A percentile compares a stretch with the other conserved stretches of the same genome.
phyloP scores from a whole-genome alignment of 768 basidiomycete genomes.

The Suillus variegatus region DNA sequence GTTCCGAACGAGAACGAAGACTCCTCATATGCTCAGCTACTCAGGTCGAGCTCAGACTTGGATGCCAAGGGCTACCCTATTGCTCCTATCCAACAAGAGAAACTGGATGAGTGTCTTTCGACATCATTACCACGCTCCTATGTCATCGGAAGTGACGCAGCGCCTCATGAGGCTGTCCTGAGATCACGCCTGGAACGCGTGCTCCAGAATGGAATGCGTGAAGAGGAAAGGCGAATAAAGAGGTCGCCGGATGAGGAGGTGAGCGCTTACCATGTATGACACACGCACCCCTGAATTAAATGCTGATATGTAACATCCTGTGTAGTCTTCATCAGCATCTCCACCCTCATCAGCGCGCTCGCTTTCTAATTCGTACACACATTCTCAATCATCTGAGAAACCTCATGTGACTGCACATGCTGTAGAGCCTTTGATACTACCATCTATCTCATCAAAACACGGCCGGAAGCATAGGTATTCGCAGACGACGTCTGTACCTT shows the following conservation, averaged over 20 bases:
- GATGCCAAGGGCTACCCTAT: conserved; percentile 18
- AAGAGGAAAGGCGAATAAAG: conserved; percentile 12
- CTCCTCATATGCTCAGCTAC: conserved; percentile 23
- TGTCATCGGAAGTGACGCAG: conserved; percentile 20
- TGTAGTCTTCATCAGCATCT: conserved; percentile 27
- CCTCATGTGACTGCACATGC: conserved; percentile 25
- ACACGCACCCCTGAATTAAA: neutral
- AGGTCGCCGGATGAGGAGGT: conserved; percentile 24
- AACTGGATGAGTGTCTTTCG: conserved; percentile 22
- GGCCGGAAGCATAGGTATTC: conserved; percentile 14
- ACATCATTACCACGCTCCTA: conserved; percentile 20
- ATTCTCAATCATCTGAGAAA: conserved; percentile 30
- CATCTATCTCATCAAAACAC: conserved; percentile 4
- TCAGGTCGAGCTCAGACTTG: conserved; percentile 29
- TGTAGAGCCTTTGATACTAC: conserved; percentile 10
- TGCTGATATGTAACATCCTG: conserved; percentile 8
- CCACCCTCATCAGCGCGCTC: conserved; percentile 32
- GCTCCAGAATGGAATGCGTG: conserved; percentile 33
- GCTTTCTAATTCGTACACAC: conserved; percentile 22
- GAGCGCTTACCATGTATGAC: conserved; percentile 13
- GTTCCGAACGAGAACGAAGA: conserved; percentile 35
- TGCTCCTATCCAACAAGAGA: conserved; percentile 17
- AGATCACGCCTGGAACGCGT: conserved; percentile 55
- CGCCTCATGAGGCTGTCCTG: conserved; percentile 56
- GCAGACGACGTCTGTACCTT: conserved; percentile 16